phyloP scores from a whole-genome alignment of 1,284 basidiomycete species.

The Ceratobasidium sp. region DNA sequence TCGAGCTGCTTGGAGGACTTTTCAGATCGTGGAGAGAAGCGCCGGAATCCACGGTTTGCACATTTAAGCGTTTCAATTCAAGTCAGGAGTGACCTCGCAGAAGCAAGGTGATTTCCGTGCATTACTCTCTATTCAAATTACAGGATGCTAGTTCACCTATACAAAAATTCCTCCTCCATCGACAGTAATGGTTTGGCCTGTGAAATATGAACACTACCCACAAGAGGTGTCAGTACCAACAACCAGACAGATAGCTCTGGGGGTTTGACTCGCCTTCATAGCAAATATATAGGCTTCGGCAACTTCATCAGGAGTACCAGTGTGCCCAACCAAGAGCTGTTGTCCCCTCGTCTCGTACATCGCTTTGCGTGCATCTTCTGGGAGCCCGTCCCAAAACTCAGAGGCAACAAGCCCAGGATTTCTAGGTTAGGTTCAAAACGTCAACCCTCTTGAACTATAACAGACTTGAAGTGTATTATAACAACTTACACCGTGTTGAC shows the following conservation, averaged over 20 bases:
- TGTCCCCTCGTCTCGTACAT: background rate
- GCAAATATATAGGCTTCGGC: constrained; percentile 35
- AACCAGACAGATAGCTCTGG: background rate
- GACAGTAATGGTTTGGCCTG: constrained; percentile 11
- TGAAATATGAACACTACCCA: constrained; percentile 14
- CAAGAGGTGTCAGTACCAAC: background rate
- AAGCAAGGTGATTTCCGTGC: no score
- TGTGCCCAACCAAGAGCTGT: constrained; percentile 13
- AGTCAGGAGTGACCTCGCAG: no score
- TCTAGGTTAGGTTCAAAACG: background rate
- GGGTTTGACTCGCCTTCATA: constrained; percentile 24
- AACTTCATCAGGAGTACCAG: constrained; percentile 17
- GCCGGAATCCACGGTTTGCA: no score
- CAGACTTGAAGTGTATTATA: background rate
- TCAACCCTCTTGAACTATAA: background rate
- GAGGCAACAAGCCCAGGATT: constrained; percentile 15
- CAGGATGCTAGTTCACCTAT: background rate
- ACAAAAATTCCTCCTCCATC: constrained; percentile 8
- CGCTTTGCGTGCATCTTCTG: background rate
- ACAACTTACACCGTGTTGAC: constrained; percentile 17
- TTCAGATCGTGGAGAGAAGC: no score
- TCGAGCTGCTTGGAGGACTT: no score
- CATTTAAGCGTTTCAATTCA: no score
- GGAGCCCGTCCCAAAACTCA: constrained; percentile 8
- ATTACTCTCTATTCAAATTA: background rate